Percentiles rank a stretch among this genome's conserved stretches.
Conservation (phyloP, 345 rosid species). For the Eucalyptus regnans region DNA sequence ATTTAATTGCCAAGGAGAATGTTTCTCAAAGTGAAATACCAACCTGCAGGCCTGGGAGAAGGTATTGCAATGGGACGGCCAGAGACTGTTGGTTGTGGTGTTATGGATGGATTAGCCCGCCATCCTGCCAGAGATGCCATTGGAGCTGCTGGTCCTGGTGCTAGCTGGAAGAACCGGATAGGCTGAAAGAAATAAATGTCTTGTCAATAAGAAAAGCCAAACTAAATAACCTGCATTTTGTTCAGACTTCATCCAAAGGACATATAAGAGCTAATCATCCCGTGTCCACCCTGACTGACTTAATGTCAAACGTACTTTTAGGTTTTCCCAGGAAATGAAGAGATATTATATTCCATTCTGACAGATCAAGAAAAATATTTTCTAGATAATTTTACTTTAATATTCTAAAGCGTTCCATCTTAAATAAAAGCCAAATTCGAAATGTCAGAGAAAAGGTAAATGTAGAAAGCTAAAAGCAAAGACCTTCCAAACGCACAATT, state of each 20-base stretch:
- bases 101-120: constrained; percentile 64
- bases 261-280: not conserved
- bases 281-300: not conserved
- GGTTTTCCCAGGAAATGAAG: not conserved
- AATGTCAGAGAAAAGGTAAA: not conserved
- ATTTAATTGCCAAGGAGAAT: not conserved
- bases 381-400: not conserved
- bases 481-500: constrained; percentile 3
- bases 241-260: not conserved
- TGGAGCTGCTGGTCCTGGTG: constrained; percentile 34
- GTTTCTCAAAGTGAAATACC: not conserved
- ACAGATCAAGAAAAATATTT: not conserved
- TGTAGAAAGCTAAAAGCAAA: not conserved
- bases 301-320: not conserved
- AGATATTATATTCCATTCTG: not conserved
- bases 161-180: constrained; percentile 37
- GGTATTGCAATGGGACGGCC: constrained; percentile 26
- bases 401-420: not conserved
- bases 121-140: constrained; percentile 63
- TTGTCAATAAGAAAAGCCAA: not conserved
- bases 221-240: not conserved
- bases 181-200: not conserved
- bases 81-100: constrained; percentile 58
- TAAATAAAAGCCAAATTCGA: not conserved
- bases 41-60: not conserved